Evolutionary conservation across 805 yeast genomes (phyloP).

Genomic region (Ogataea trehaloabstinens): DNA sequence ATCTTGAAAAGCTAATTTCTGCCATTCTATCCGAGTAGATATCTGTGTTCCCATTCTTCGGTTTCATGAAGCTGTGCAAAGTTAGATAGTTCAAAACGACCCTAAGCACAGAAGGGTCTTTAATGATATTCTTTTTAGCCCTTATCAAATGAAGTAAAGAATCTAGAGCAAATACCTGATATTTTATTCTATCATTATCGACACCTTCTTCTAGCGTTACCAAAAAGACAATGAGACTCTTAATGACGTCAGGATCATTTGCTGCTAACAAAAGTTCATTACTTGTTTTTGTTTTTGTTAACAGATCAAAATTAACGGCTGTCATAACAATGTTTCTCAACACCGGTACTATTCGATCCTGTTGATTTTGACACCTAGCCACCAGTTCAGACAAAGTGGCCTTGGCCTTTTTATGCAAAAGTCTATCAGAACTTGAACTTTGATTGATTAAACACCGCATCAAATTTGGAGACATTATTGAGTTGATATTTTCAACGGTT

Average conservation of each 20-base stretch:
- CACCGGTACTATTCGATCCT: conserved; percentile 31
- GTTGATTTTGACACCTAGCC: conserved; percentile 35
- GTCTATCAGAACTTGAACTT: conserved; percentile 59
- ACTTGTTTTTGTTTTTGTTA: conserved; percentile 70
- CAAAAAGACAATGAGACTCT: conserved; percentile 12
- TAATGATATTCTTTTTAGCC: conserved; percentile 22
- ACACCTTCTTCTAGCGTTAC: conserved; percentile 13
- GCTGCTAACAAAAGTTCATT: conserved; percentile 38
- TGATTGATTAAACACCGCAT: conserved; percentile 76
- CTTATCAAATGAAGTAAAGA: conserved; percentile 28
- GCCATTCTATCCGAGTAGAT: conserved; percentile 33
- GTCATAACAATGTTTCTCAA: conserved; percentile 43
- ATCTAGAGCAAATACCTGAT: conserved; percentile 25
- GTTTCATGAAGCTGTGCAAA: conserved; percentile 20
- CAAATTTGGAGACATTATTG: conserved; percentile 60
- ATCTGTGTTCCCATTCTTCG: conserved; percentile 8
- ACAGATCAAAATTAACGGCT: conserved; percentile 67
- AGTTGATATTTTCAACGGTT: conserved; percentile 14
- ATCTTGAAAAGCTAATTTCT: conserved; percentile 54
- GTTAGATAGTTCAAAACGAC: conserved; percentile 25
- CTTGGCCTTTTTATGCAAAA: conserved; percentile 65
- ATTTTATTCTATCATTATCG: conserved; percentile 21
- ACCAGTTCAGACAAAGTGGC: conserved; percentile 45
- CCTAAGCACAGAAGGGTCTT: conserved; percentile 8
- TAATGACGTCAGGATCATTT: conserved; percentile 10